Percentiles rank a stretch among this genome's conserved stretches.
phyloP scores from a whole-genome alignment of 2,329 filamentous ascomycete species.

The Epichloe typhina region DNA sequence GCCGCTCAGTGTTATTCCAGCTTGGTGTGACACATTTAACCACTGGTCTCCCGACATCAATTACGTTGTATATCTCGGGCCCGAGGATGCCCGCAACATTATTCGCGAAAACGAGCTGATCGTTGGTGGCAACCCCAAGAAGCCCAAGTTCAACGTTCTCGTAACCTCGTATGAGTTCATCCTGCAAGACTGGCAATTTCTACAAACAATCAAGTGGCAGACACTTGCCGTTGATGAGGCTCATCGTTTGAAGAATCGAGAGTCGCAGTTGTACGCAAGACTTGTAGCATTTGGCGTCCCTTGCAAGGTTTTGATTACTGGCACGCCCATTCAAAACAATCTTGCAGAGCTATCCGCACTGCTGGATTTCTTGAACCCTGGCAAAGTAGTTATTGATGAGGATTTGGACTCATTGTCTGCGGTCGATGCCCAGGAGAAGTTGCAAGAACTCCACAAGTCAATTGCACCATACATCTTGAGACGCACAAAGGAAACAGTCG shows the following conservation, averaged over 20 bases:
- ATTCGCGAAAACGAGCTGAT: slow-evolving; percentile 87
- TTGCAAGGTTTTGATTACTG: slow-evolving; percentile 84
- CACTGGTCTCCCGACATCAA: slow-evolving; percentile 92
- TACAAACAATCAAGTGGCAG: slow-evolving; percentile 92
- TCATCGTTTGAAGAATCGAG: slow-evolving; percentile 89
- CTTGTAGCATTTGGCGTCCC: slow-evolving; percentile 78
- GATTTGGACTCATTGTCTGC: slow-evolving; percentile 71
- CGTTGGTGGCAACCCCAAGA: slow-evolving; percentile 71
- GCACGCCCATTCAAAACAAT: slow-evolving; percentile 95
- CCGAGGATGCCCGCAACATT: slow-evolving; percentile 70
- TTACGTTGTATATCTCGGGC: slow-evolving; percentile 92
- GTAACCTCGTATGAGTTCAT: slow-evolving; percentile 98
- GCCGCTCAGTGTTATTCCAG: slow-evolving; percentile 89
- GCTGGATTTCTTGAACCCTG: slow-evolving; percentile 95
- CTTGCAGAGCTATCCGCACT: slow-evolving; percentile 82
- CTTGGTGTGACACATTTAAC: slow-evolving; percentile 97
- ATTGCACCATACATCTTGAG: slow-evolving; percentile 93
- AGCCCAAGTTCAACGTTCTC: slow-evolving; percentile 93
- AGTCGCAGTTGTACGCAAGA: slow-evolving; percentile 83
- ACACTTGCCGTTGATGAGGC: slow-evolving; percentile 94
- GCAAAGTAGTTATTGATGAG: slow-evolving; percentile 78
- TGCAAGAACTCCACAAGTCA: slow-evolving; percentile 69
- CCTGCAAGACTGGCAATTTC: slow-evolving; percentile 67
- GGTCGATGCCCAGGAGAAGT: slow-evolving; percentile 72
- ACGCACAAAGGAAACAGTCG: slow-evolving; percentile 92